Base-by-base conservation (phyloP, 2,329 filamentous ascomycete species). In the Ophiostoma sp. region DNA sequence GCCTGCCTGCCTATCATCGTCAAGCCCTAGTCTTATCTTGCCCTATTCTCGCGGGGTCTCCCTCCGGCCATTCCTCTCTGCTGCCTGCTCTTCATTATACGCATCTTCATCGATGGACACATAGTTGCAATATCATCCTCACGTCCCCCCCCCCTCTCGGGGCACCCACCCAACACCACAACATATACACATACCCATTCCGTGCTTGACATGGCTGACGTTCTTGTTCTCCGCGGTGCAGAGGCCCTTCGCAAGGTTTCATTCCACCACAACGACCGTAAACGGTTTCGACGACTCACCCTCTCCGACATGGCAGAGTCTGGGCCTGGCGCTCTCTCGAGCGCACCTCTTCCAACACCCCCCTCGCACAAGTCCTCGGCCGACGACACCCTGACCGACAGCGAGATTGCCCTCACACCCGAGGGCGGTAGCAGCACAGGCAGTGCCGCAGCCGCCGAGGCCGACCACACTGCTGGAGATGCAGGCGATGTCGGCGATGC, bases 251-350 rank as follows among this genome's bases (percentile, higher is more conserved):
- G 80, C 69, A 77, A 76, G 74, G 76, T 81, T 27, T 81, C 80
- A 41, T 81, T 81, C 68, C 78, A 79, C 69, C 77, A 79, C 69
- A 77, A 79, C 76, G 76, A 79, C 72, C 77, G 79, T 65, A 76
- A 77, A 67, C 75, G 75, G 68, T 76, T 77, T 67, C 78, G 79
- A 67, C 76, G 75, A 66, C 78, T 75, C 65, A 79, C 79, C 17
- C 76, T 81, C 66, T 75, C 77, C 75, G 79, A 83, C 70, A 84
- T 84, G 83, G 79, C 80, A 48, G 79, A 81, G 69, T 73, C 75
- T 68, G 78, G 76, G n/a, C 71, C 71, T 68, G 68, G 73, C 20
- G 44, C 67, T 52, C 48, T 64, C 23, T 31, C 67, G 20, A 31
- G 33, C 3, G 44, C 54, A 31, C 39, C 52, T 23, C 60, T 44